phyloP scores from a whole-genome alignment of 441 rosid species.

The Arabidopsis lyrata region DNA sequence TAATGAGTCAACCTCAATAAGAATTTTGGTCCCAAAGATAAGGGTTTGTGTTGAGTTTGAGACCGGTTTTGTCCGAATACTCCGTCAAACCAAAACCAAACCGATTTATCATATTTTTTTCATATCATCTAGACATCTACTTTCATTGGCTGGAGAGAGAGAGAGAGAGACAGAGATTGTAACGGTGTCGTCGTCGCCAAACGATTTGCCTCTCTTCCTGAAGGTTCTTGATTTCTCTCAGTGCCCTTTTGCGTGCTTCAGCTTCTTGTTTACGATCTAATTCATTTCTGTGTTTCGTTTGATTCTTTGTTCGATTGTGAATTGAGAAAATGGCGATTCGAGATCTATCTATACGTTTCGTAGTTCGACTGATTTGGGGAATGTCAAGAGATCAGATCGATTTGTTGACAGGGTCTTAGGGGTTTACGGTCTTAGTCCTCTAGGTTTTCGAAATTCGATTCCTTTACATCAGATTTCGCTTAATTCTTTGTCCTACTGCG shows the following conservation, averaged over 20 bases:
- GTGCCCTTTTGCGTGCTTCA: conserved; percentile 16
- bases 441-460: conserved; percentile 17
- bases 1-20: conserved; percentile 3
- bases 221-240: conserved; percentile 40
- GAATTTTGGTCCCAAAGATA: not conserved
- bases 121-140: conserved; percentile 26
- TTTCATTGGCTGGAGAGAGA: conserved; percentile 36
- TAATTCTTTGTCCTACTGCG: not conserved
- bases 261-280: not conserved
- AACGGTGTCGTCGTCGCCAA: conserved; percentile 42
- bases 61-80: conserved; percentile 33
- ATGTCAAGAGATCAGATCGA: conserved; percentile 35
- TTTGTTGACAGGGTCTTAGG: conserved; percentile 1
- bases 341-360: conserved; percentile 31
- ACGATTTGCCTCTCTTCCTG: conserved; percentile 30
- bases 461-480: not conserved
- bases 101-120: conserved; percentile 9
- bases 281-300: not conserved
- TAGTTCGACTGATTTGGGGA: conserved; percentile 10
- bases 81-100: conserved; percentile 9
- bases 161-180: conserved; percentile 5
- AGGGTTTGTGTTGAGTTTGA: conserved; percentile 12
- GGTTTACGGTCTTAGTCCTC: conserved; percentile 27
- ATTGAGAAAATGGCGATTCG: conserved; percentile 27
- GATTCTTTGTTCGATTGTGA: conserved; percentile 3